phyloP scores from a whole-genome alignment of 1,284 basidiomycete species.

The Schizophyllum amplum region DNA sequence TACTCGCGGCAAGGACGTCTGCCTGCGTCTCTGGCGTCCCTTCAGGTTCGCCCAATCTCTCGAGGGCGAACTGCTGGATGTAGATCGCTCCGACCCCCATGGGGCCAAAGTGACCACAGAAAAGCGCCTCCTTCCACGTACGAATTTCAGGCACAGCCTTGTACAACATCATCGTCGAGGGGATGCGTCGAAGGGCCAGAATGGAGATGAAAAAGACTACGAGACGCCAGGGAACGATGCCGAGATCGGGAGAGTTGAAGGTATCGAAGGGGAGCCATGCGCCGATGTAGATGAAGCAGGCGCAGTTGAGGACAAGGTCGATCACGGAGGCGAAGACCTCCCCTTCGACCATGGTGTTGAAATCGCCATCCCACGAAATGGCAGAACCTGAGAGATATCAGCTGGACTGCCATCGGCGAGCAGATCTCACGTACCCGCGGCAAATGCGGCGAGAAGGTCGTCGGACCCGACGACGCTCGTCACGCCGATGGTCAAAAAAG shows the following conservation, averaged over 20 bases:
- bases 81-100: constrained; percentile 2
- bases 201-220: constrained; percentile 60
- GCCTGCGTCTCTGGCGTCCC: constrained; percentile 55
- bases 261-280: constrained; percentile 78
- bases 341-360: constrained; percentile 78
- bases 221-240: constrained; percentile 70
- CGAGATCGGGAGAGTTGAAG: constrained; percentile 56
- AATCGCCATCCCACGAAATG: constrained; percentile 92
- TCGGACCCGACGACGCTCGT: constrained; percentile 77
- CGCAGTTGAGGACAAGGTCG: constrained; percentile 79
- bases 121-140: constrained; percentile 73
- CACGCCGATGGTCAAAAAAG: constrained; percentile 74
- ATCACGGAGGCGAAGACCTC: constrained; percentile 87
- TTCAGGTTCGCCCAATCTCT: constrained; percentile 51
- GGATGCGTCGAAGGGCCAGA: constrained; percentile 69
- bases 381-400: constrained; percentile 53
- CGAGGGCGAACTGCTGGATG: constrained; percentile 60
- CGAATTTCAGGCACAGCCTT: constrained; percentile 80
- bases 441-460: constrained; percentile 87
- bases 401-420: background rate
- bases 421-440: constrained; percentile 52
- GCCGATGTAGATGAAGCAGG: constrained; percentile 86
- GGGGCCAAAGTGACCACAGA: constrained; percentile 78
- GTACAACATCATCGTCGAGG: constrained; percentile 66
- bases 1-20: constrained; percentile 58